Evolutionary conservation across 176 grass and related monocot species (phyloP).

Genomic region (Lolium perenne): DNA sequence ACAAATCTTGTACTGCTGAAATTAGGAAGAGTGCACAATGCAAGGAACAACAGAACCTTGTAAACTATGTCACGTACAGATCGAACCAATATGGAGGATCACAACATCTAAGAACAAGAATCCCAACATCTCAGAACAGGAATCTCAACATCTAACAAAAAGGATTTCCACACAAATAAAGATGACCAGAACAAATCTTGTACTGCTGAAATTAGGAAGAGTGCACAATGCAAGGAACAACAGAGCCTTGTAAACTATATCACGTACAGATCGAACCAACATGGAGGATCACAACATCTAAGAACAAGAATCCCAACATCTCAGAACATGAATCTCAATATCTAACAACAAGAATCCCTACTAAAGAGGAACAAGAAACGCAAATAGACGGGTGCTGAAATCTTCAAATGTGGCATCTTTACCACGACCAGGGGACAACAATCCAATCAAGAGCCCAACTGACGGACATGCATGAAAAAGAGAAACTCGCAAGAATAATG

Average conservation of each 20-base stretch:
- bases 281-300: neutral
- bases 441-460: neutral
- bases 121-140: neutral
- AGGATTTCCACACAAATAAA: neutral
- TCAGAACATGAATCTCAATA: neutral
- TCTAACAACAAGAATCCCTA: neutral
- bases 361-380: neutral
- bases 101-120: neutral
- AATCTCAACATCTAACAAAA: neutral
- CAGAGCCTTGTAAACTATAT: neutral
- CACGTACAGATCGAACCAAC: neutral
- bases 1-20: neutral
- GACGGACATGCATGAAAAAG: neutral
- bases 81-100: neutral
- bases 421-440: neutral
- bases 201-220: neutral
- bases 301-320: conserved; percentile 14
- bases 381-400: neutral
- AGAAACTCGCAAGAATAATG: neutral
- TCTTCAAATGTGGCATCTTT: neutral
- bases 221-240: neutral
- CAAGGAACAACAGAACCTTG: neutral
- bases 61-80: neutral
- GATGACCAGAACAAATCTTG: neutral
- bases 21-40: neutral